Conservation (phyloP, 257 asterid genomes). For the Mitragyna speciosa region DNA sequence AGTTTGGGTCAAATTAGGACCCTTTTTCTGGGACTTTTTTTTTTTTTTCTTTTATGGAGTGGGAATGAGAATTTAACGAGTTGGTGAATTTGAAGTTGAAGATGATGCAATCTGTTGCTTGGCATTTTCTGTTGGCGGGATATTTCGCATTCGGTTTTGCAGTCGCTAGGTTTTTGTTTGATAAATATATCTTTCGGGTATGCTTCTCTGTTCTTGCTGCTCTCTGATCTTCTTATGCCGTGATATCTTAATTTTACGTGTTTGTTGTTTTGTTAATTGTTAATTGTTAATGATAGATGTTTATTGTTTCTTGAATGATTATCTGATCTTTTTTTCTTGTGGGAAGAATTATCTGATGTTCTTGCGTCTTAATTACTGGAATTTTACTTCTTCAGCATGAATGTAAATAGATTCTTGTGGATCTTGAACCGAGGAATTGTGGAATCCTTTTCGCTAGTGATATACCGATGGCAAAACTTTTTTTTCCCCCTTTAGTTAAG, state of each 20-base stretch:
- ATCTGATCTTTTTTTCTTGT: background rate
- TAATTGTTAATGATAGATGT: background rate
- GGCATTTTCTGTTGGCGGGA: constrained; percentile 52
- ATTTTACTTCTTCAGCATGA: background rate
- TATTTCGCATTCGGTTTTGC: constrained; percentile 57
- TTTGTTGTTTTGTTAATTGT: background rate
- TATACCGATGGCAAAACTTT: background rate
- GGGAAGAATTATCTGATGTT: background rate
- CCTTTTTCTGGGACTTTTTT: too few relatives aligned
- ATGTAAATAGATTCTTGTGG: background rate
- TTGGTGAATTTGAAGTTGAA: constrained; percentile 8
- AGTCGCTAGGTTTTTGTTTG: constrained; percentile 69
- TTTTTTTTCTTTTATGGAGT: background rate
- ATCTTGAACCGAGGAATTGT: constrained; percentile 1
- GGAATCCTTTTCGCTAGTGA: background rate
- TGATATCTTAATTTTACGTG: background rate
- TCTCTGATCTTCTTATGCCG: background rate
- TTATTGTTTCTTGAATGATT: background rate
- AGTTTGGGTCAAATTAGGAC: background rate
- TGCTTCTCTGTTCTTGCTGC: constrained; percentile 26
- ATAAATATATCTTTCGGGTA: constrained; percentile 74
- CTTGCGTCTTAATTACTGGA: background rate
- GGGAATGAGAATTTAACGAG: constrained; percentile 16
- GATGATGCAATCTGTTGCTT: constrained; percentile 22
- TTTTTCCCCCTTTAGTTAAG: background rate